These are phyloP conservation scores for Pelargonium exstipulatum DNA, from an alignment of 441 rosid genomes.

Conservation along the genomic window DNA sequence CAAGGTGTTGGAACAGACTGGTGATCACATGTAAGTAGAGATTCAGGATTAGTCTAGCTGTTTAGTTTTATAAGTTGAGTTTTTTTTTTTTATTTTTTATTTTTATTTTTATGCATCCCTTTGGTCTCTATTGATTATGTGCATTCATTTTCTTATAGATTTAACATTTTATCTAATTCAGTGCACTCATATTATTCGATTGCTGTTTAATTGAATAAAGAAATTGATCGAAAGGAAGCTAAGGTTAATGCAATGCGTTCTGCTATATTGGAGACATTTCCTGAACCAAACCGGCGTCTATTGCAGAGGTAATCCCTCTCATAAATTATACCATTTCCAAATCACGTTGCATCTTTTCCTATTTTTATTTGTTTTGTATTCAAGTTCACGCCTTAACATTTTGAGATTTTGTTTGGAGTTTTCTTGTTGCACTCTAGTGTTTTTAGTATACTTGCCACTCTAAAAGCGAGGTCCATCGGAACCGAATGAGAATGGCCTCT, in stretches of 20 bases:
- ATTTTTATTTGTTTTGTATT: neutral
- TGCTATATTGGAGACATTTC: conserved; percentile 85
- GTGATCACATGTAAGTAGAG: neutral
- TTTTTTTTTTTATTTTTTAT: neutral
- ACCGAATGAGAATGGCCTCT: neutral
- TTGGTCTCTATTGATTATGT: neutral
- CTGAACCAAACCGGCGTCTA: conserved; percentile 92
- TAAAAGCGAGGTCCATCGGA: neutral
- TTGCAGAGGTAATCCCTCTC: conserved; percentile 57
- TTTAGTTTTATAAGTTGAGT: neutral
- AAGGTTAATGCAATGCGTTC: conserved; percentile 74
- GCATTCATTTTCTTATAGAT: neutral
- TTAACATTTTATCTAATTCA: neutral
- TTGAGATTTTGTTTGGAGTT: neutral
- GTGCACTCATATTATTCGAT: conserved; percentile 8
- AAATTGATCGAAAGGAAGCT: conserved; percentile 84
- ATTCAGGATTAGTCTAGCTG: neutral
- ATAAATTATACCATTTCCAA: neutral
- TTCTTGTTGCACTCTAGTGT: neutral
- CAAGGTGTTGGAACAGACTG: neutral
- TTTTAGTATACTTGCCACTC: neutral
- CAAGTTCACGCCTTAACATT: neutral
- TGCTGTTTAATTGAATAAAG: conserved; percentile 37
- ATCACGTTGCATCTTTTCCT: neutral
- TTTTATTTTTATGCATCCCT: neutral